Evolutionary conservation across 768 basidiomycete species (phyloP), one percentile per base, ranked within the genome.

Genomic region (Leccinum barrowsii): DNA sequence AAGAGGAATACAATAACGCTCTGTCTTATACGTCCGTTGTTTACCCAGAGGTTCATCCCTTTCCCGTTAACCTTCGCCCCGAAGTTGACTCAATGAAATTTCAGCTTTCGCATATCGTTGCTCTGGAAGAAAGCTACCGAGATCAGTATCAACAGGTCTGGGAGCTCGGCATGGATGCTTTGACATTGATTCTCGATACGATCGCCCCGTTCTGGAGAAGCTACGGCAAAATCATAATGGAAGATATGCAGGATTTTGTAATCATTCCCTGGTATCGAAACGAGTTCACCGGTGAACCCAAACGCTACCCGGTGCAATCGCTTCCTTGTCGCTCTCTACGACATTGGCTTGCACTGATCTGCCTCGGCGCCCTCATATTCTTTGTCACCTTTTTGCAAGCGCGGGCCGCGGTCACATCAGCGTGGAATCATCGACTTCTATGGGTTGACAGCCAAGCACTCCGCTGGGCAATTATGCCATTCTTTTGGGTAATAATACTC

Each of bases 221-320:
- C 34, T 90, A 91, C 59, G 90, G 90, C 54, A 90, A 87, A 65
- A 82, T 83, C n/a, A 90, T 92, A 53, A 87, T 88, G 32, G 83
- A 89, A 66, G 90, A 92, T 64, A 79, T 89, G 47, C 84, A 85
- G 50, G 88, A 90, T 60, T 91, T 91, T 67, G 82, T 91, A 58
- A 88, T 92, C 63, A 84, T 92, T 58, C 90, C 90, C 7, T 80
- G 89, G 65, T 92, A 92, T 61, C 83, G 90, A 34, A 89, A 92
- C 68, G 90, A 91, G 67, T 92, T 90, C 67, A 90, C 90, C 0
- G 90, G 90, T 32, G 87, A 89, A 74, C 52, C 83, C 37, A 86
- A 87, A 63, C 78, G 84, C 63, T 90, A 90, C 65, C 77, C 75
- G 7, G 82, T 92, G 63, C 68, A 70, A 35, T 72, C 67, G 3